Percentiles rank a stretch among this genome's conserved stretches.
Conservation (phyloP, 2,329 filamentous ascomycete genomes). For the Pseudogymnoascus sp. region DNA sequence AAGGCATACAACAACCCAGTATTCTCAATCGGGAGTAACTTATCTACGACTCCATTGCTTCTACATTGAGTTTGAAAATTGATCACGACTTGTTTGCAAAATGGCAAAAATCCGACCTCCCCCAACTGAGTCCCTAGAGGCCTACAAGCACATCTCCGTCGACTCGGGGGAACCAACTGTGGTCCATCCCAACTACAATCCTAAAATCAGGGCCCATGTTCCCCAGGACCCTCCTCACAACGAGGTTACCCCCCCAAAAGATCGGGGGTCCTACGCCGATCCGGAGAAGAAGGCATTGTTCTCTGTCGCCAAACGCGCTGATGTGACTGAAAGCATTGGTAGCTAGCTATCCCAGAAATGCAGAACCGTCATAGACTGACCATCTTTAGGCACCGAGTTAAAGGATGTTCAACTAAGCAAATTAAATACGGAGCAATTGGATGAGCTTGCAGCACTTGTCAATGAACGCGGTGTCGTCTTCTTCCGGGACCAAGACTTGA, state of each 20-base stretch:
- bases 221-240: conserved; percentile 15
- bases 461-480: conserved; percentile 25
- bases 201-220: conserved; percentile 16
- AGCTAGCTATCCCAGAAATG: conserved; percentile 24
- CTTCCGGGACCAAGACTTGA: conserved; percentile 19
- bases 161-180: conserved; percentile 18
- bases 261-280: conserved; percentile 36
- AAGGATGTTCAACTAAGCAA: conserved; percentile 20
- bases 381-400: conserved; percentile 17
- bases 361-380: conserved; percentile 19
- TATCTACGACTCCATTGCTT: background rate
- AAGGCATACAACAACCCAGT: background rate
- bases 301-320: conserved; percentile 31
- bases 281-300: conserved; percentile 37
- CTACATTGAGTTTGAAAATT: background rate
- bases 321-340: conserved; percentile 38
- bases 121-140: conserved; percentile 15
- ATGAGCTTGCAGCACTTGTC: conserved; percentile 25
- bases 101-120: conserved; percentile 16
- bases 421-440: conserved; percentile 19
- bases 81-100: conserved; percentile 1
- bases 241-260: conserved; percentile 21
- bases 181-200: conserved; percentile 19
- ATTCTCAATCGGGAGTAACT: background rate
- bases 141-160: conserved; percentile 20